Percentiles rank a stretch among this genome's conserved stretches.
Conservation (phyloP, 768 basidiomycete species). For the Podaxis sp. region DNA sequence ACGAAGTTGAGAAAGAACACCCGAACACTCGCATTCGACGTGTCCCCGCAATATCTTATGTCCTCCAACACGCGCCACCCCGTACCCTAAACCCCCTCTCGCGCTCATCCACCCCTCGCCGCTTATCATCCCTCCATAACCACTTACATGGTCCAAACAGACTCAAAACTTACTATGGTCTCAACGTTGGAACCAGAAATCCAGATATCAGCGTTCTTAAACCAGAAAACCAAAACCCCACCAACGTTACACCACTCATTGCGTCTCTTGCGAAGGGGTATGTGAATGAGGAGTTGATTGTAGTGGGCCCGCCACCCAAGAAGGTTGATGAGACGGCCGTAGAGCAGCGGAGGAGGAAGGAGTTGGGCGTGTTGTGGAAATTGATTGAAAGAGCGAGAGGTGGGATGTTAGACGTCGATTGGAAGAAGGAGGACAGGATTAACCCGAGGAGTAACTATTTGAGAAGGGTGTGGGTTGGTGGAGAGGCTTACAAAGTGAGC, state of each 20-base stretch:
- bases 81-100: neutral
- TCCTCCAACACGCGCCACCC: neutral
- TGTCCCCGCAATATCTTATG: slow-evolving; percentile 1
- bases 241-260: slow-evolving; percentile 62
- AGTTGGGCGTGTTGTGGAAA: slow-evolving; percentile 22
- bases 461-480: slow-evolving; percentile 38
- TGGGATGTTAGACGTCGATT: slow-evolving; percentile 22
- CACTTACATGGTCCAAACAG: slow-evolving; percentile 12
- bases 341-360: slow-evolving; percentile 22
- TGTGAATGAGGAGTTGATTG: slow-evolving; percentile 49
- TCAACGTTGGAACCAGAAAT: slow-evolving; percentile 30
- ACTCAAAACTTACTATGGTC: neutral
- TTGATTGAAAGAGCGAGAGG: slow-evolving; percentile 22
- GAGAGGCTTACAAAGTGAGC: slow-evolving; percentile 36
- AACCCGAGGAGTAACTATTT: slow-evolving; percentile 28
- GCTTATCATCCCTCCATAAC: slow-evolving; percentile 3
- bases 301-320: slow-evolving; percentile 45
- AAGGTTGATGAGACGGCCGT: slow-evolving; percentile 22
- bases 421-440: slow-evolving; percentile 30
- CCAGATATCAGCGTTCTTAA: slow-evolving; percentile 55
- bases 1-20: slow-evolving; percentile 12
- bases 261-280: slow-evolving; percentile 43
- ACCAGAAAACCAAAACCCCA: slow-evolving; percentile 46
- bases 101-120: neutral
- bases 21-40: neutral